Evolutionary conservation across 345 rosid species (phyloP), one percentile per base, ranked within the genome.

Genomic region (Linum lewisii): DNA sequence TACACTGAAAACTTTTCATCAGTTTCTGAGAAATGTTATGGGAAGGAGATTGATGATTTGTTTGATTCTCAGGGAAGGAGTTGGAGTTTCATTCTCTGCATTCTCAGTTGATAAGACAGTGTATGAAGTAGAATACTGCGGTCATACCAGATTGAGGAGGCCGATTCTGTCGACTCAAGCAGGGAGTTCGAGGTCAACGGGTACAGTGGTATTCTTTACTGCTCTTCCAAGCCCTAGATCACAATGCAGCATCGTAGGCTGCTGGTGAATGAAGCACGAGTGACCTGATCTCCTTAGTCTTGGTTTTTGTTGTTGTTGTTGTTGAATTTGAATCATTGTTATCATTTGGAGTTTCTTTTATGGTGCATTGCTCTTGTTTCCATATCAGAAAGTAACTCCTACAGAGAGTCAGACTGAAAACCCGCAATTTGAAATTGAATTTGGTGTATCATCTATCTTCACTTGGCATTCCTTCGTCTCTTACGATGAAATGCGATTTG

Each of bases 81-180:
- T 89, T n/a, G 90, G 88, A 21, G 79, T 83, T 37, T 75, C 87
- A 0, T 76, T 89, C 52, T 83, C 88, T 6, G 79, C 82, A 5
- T 83, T 81, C 56, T 59, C 71, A 74, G 72, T 75, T 68, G 84
- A 77, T 18, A 47, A 57, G 1, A 76, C 64, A 0, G 97, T 89
- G 1, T 63, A 66, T 21, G 84, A 77, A 55, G 99, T 84, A 36
- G 86, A 82, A 11, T 86, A 85, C 22, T 93, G 97, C 77, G 95
- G 83, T 18, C 85, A 77, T 75, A 69, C 84, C 6, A 70, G 76
- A 22, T 64, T 92, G 60, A 79, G 78, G 63, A 82, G 98, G 69
- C 63, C 67, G 29, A 59, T 79, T 14, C 58, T 59, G n/a, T n/a
- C n/a, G 19, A 32, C 24, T 21, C 24, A 73, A 61, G 69, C 68